Base-by-base conservation (phyloP, 352 stramenopile genomes). In the Phytophthora cactorum region DNA sequence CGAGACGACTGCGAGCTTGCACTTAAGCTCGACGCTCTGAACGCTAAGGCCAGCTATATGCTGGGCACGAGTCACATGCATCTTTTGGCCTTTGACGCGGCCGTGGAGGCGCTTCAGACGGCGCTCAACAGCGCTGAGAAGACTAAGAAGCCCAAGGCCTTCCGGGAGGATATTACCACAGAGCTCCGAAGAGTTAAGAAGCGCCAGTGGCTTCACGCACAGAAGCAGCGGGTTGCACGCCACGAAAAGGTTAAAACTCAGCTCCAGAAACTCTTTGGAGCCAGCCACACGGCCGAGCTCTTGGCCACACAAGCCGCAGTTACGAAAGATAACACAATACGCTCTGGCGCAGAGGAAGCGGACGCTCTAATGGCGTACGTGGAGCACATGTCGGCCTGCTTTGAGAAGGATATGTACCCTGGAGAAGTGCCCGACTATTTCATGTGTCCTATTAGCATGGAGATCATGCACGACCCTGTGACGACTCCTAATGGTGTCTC, bases 381-480 rank as follows among this genome's bases (percentile, higher is more conserved):
- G 52, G 81, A 91, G 52, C 66, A 86, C 50, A 72, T 91, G 70
- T 61, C 74, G n/a, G 39, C 65, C 31, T 63, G 65, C 28, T 77
- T 77, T 45, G 84, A 90, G 67, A 68, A 64, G 28, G 63, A 76
- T 27, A 77, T 91, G 65, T 76, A 79, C 47, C 77, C 75, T 32
- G 69, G 81, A n/a, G 64, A 85, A 28, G 69, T 93, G 3, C 87
- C 87, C 17, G 85, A 95, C 59, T 92, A 92, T 46, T 92, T 92
- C 46, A 56, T 91, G 28, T 95, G 87, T 44, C 85, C 87, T 10
- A 86, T 95, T 51, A 92, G 82, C 64, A 92, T 95, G 85, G 87
- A 93, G 69, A 75, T 95, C 66, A 93, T 95, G 85, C 57, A 70
- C 1, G 85, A 95, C 53, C 85, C 87, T 1, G 81, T 95, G 39